A percentile compares a stretch with the other conserved stretches of the same genome.
Evolutionary conservation across 108 stramenopile genomes (phyloP).

Genomic region (Mediolabrus comicus): DNA sequence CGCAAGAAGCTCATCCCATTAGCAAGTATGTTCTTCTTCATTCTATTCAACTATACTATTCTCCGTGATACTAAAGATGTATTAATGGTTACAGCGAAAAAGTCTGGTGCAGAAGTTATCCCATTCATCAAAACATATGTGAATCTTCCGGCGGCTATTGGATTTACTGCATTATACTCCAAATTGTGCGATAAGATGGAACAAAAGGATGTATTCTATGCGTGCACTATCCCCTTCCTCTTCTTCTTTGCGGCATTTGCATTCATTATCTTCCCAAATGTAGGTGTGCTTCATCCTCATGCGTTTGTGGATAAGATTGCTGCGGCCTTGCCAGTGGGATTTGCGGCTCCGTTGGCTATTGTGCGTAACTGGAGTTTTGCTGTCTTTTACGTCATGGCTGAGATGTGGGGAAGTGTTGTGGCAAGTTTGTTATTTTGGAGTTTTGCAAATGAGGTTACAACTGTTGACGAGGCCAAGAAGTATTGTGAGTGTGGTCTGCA

Average conservation of each 20-base stretch:
- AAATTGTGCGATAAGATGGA: conserved; percentile 86
- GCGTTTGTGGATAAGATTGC: conserved; percentile 80
- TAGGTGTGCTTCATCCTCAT: conserved; percentile 84
- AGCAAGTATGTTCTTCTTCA: conserved; percentile 95
- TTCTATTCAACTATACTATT: conserved; percentile 98
- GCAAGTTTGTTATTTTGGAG: conserved; percentile 97
- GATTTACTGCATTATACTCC: conserved; percentile 90
- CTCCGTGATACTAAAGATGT: conserved; percentile 96
- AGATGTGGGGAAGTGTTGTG: conserved; percentile 98
- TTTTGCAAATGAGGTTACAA: conserved; percentile 97
- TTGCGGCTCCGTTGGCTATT: conserved; percentile 80
- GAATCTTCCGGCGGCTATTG: conserved; percentile 79
- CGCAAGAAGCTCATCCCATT: conserved; percentile 92
- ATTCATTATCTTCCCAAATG: conserved; percentile 85
- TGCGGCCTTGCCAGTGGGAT: conserved; percentile 64
- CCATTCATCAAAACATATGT: conserved; percentile 98
- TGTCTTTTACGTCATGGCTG: conserved; percentile 96
- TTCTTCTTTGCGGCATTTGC: conserved; percentile 91
- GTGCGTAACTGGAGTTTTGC: conserved; percentile 96
- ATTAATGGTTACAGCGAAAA: conserved; percentile 87
- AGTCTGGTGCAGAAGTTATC: conserved; percentile 93
- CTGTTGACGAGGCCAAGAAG: conserved; percentile 94
- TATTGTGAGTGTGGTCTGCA: conserved; percentile 75
- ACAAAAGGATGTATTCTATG: conserved; percentile 89
- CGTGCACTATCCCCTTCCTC: conserved; percentile 86